Evolutionary conservation across 2,329 filamentous ascomycete genomes (phyloP).

Genomic region (Phoma sp.): DNA sequence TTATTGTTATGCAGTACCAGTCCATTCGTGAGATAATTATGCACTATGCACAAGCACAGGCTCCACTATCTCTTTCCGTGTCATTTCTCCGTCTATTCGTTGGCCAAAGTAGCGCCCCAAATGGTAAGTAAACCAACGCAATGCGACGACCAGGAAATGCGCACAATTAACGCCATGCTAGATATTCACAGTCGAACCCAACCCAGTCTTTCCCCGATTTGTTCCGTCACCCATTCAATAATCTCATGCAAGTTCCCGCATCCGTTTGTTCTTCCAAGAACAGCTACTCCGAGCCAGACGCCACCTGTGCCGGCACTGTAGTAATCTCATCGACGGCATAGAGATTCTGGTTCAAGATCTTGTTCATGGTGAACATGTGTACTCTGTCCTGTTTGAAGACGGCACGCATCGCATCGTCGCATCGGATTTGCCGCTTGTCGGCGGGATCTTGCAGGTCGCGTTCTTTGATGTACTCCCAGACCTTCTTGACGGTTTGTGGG

Average conservation of each 20-base stretch:
- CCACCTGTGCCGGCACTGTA: not conserved
- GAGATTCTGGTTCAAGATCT: slow-evolving; percentile 86
- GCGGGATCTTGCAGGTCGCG: slow-evolving; percentile 87
- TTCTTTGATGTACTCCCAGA: slow-evolving; percentile 94
- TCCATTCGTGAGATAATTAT: not conserved
- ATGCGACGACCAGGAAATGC: slow-evolving; percentile 15
- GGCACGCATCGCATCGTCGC: slow-evolving; percentile 87
- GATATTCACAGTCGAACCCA: slow-evolving; percentile 7
- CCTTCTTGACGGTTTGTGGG: slow-evolving; percentile 92
- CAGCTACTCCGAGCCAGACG: not conserved
- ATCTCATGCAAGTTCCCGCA: not conserved
- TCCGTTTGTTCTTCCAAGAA: not conserved
- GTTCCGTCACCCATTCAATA: not conserved
- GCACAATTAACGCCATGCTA: slow-evolving; percentile 15
- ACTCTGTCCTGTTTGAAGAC: slow-evolving; percentile 91
- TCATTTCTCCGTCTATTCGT: not conserved
- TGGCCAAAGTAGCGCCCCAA: not conserved
- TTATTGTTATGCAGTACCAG: not conserved
- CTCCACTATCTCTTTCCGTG: not conserved
- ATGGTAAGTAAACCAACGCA: not conserved
- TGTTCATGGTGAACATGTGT: slow-evolving; percentile 99
- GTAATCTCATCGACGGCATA: slow-evolving; percentile 76
- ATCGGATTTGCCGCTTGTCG: slow-evolving; percentile 91
- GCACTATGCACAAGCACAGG: not conserved
- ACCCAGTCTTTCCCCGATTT: not conserved